Conservation (phyloP, 495 filamentous ascomycete species). For the Neurospora sp. region DNA sequence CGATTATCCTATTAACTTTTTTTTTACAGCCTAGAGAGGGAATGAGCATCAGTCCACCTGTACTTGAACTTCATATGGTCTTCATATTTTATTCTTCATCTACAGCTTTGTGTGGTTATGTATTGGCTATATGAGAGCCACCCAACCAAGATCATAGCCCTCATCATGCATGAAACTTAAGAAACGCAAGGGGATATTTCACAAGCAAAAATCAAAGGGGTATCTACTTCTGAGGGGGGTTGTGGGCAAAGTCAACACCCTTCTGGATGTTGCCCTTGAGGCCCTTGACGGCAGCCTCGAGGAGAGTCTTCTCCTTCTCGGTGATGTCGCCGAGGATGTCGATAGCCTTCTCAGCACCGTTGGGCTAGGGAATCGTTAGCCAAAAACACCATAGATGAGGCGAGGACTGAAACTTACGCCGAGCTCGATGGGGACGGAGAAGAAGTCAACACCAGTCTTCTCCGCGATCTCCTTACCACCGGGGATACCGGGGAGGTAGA, state of each 20-base stretch:
- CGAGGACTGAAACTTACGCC: conserved; percentile 53
- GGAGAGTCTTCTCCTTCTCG: conserved; percentile 76
- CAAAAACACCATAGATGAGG: neutral
- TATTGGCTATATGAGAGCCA: conserved; percentile 3
- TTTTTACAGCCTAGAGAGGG: conserved; percentile 12
- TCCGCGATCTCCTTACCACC: conserved; percentile 79
- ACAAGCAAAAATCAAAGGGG: neutral
- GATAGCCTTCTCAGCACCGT: conserved; percentile 70
- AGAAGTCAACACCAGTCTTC: conserved; percentile 80
- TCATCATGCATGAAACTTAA: neutral
- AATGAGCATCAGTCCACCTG: conserved; percentile 15
- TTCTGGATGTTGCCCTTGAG: conserved; percentile 90
- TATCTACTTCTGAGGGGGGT: conserved; percentile 45
- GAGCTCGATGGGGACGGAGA: conserved; percentile 90
- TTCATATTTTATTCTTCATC: conserved; percentile 21
- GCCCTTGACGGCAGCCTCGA: conserved; percentile 60
- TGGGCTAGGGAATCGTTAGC: conserved; percentile 44
- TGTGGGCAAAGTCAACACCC: conserved; percentile 81
- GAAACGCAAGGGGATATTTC: conserved; percentile 2
- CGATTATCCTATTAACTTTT: neutral
- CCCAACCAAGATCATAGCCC: neutral
- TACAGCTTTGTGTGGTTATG: conserved; percentile 10
- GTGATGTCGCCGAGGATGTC: conserved; percentile 67
- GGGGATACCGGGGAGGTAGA: conserved; percentile 83
- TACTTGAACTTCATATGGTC: neutral